A percentile compares a stretch with the other conserved stretches of the same genome.
Conservation (phyloP, 2,329 filamentous ascomycete species). For the Mollisia scopiformis region DNA sequence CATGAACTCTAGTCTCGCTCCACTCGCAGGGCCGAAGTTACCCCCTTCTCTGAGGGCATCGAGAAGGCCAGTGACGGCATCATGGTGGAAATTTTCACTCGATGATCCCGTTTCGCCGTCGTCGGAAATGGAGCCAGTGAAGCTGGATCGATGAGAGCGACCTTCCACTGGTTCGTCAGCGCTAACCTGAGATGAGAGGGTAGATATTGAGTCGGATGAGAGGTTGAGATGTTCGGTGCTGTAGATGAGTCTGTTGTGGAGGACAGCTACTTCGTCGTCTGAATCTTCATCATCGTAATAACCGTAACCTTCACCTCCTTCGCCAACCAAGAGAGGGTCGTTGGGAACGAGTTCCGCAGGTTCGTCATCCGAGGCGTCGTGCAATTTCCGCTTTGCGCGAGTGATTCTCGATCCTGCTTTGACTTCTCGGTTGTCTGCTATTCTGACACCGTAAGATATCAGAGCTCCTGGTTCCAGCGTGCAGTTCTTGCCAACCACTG, state of each 20-base stretch:
- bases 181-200: conserved; percentile 58
- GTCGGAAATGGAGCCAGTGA: conserved; percentile 73
- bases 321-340: conserved; percentile 59
- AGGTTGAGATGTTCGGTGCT: conserved; percentile 39
- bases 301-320: conserved; percentile 62
- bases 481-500: conserved; percentile 71
- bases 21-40: conserved; percentile 80
- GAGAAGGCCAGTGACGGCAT: conserved; percentile 84
- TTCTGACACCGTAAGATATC: conserved; percentile 76
- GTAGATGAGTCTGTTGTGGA: conserved; percentile 50
- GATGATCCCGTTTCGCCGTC: conserved; percentile 51
- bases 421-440: conserved; percentile 63
- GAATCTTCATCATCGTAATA: conserved; percentile 63
- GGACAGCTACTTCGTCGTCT: conserved; percentile 58
- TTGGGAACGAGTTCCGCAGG: conserved; percentile 37
- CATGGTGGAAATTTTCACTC: conserved; percentile 76
- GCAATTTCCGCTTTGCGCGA: conserved; percentile 42
- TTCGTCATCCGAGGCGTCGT: conserved; percentile 38
- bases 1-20: conserved; percentile 90
- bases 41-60: conserved; percentile 78
- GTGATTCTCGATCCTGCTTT: conserved; percentile 42
- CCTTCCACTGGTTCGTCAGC: conserved; percentile 38
- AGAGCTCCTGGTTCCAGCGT: conserved; percentile 73
- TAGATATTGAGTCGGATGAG: conserved; percentile 63
- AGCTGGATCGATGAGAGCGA: conserved; percentile 68